Evolutionary conservation across 2,329 filamentous ascomycete genomes (phyloP).

Genomic region (Penicillium sp.): DNA sequence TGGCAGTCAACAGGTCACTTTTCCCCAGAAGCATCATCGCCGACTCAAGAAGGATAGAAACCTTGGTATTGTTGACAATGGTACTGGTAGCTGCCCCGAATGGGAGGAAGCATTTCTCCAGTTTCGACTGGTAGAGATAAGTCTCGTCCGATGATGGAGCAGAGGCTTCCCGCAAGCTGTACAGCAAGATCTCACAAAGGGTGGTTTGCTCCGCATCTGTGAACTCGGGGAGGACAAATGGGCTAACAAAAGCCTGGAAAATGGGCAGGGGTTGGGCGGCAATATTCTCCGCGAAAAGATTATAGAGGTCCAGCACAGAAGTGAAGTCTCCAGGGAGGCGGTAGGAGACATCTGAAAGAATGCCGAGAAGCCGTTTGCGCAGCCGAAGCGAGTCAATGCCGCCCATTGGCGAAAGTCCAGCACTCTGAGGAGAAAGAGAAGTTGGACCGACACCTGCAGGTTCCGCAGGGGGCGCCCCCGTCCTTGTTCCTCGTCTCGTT

Average conservation of each 20-base stretch:
- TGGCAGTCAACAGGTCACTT: slow-evolving; percentile 34
- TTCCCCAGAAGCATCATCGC: slow-evolving; percentile 57
- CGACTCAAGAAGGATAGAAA: slow-evolving; percentile 68
- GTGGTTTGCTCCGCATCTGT: slow-evolving; percentile 44
- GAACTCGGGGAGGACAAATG: slow-evolving; percentile 45
- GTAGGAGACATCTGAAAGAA: slow-evolving; percentile 42
- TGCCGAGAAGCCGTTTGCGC: slow-evolving; percentile 46
- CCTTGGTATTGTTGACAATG: slow-evolving; percentile 69
- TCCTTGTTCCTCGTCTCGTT: slow-evolving; percentile 29
- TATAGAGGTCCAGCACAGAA: slow-evolving; percentile 41
- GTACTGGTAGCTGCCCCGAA: slow-evolving; percentile 63
- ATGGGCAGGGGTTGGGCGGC: slow-evolving; percentile 45
- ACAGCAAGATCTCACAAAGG: slow-evolving; percentile 56
- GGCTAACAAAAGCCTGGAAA: slow-evolving; percentile 48
- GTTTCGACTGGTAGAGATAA: slow-evolving; percentile 49
- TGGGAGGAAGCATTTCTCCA: slow-evolving; percentile 64
- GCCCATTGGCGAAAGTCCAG: slow-evolving; percentile 35
- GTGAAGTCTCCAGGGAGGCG: slow-evolving; percentile 37
- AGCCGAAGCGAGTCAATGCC: slow-evolving; percentile 41
- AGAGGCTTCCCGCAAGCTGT: slow-evolving; percentile 48
- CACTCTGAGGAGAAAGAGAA: slow-evolving; percentile 15
- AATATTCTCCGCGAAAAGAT: slow-evolving; percentile 49
- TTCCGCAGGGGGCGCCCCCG: background rate
- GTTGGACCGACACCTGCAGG: slow-evolving; percentile 1
- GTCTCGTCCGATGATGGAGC: slow-evolving; percentile 41